phyloP scores from a whole-genome alignment of 805 yeast genomes.

The Ogataea nitratoaversa region DNA sequence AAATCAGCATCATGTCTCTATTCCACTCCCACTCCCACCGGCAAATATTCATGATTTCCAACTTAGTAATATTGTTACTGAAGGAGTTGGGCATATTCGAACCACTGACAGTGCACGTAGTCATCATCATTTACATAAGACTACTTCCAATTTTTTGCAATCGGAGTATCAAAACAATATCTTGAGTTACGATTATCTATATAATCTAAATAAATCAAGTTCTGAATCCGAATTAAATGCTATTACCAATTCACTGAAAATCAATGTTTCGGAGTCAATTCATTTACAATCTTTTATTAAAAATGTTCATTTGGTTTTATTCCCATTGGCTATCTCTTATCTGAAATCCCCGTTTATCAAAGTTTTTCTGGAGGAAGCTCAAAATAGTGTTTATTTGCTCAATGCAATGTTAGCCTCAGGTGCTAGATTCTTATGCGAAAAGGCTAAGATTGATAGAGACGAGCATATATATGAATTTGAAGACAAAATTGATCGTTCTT shows the following conservation, averaged over 20 bases:
- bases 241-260: slow-evolving; percentile 18
- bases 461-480: slow-evolving; percentile 4
- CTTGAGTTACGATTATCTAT: slow-evolving; percentile 19
- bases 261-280: slow-evolving; percentile 19
- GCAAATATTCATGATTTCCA: too few species aligned
- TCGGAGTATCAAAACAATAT: slow-evolving; percentile 1
- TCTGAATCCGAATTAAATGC: slow-evolving; percentile 13
- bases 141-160: background rate
- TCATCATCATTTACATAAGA: background rate
- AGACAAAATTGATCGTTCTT: slow-evolving; percentile 5
- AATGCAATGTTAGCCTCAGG: slow-evolving; percentile 72
- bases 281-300: slow-evolving; percentile 27
- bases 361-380: slow-evolving; percentile 22
- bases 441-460: slow-evolving; percentile 20
- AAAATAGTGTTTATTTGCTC: slow-evolving; percentile 51
- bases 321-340: slow-evolving; percentile 26
- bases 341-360: slow-evolving; percentile 25
- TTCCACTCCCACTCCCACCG: too few species aligned
- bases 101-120: background rate
- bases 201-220: slow-evolving; percentile 16
- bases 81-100: background rate
- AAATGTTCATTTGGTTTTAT: slow-evolving; percentile 26
- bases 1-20: too few species aligned
- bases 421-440: slow-evolving; percentile 42
- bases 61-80: background rate